Percentiles rank a stretch among this genome's conserved stretches.
Conservation (phyloP, 2,329 filamentous ascomycete genomes). For the Diaporthe vaccinii region DNA sequence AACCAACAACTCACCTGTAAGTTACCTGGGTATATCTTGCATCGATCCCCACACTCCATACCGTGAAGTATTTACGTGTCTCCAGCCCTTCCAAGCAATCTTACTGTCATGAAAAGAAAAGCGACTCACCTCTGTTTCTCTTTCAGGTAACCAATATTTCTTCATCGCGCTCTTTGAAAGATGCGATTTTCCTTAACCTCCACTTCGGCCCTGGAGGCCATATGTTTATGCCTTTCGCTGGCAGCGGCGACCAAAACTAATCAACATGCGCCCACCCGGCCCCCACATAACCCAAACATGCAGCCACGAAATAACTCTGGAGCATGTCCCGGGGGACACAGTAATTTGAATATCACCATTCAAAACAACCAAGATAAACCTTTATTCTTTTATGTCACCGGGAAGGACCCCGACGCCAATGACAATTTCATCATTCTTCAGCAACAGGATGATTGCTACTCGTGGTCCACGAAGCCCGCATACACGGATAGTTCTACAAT, state of each 20-base stretch:
- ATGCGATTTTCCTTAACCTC: background rate
- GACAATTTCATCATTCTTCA: conserved; percentile 12
- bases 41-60: accelerated
- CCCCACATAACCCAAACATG: background rate
- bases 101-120: background rate
- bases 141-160: background rate
- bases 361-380: conserved; percentile 16
- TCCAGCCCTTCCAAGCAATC: background rate
- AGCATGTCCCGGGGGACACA: background rate
- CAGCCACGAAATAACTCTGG: background rate
- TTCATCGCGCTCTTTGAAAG: background rate
- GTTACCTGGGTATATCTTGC: background rate
- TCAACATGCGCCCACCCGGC: background rate
- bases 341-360: conserved; percentile 11
- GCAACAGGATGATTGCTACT: background rate
- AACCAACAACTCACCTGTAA: background rate
- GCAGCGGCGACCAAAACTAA: background rate
- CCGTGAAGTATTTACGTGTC: background rate
- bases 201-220: background rate
- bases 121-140: background rate
- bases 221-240: too few species aligned
- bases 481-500: background rate
- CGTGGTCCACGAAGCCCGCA: conserved; percentile 20
- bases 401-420: background rate
- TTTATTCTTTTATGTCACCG: conserved; percentile 33